Evolutionary conservation across 2,329 filamentous ascomycete genomes (phyloP).

Genomic region (Penicillium aurantiogriseum): DNA sequence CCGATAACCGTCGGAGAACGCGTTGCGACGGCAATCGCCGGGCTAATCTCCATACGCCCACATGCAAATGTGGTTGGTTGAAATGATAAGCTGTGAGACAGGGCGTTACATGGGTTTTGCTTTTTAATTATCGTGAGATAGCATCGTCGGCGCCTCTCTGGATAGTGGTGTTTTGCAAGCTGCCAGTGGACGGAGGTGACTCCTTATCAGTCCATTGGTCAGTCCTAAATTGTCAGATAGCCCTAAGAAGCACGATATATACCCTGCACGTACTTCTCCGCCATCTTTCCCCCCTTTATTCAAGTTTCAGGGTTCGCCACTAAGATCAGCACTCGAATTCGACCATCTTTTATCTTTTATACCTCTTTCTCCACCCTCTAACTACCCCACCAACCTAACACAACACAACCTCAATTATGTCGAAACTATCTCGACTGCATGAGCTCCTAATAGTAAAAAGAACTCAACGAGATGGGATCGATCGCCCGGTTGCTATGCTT

Average conservation of each 20-base stretch:
- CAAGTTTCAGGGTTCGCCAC: not conserved
- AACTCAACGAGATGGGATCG: constrained; percentile 17
- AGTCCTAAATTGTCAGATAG: not conserved
- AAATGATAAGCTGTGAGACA: constrained; percentile 2
- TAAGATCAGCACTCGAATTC: not conserved
- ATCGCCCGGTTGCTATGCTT: constrained; percentile 22
- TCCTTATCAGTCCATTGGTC: not conserved
- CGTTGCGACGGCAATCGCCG: not conserved
- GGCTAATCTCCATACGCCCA: not conserved
- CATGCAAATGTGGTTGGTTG: not conserved
- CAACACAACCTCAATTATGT: not conserved
- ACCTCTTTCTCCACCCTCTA: not conserved
- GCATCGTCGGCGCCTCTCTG: not conserved
- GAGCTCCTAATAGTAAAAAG: constrained; percentile 19
- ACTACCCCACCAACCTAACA: not conserved
- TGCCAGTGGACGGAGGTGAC: not conserved
- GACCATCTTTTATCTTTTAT: not conserved
- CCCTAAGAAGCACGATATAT: not conserved
- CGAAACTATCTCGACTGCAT: constrained; percentile 12
- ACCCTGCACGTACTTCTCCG: not conserved
- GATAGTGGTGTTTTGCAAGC: not conserved
- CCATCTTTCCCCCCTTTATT: not conserved
- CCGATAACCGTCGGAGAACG: constrained; percentile 5
- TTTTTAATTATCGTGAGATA: not conserved
- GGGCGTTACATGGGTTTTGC: not conserved